A percentile compares a stretch with the other conserved stretches of the same genome.
phyloP scores from a whole-genome alignment of 2,329 filamentous ascomycete species.

The Uncinocarpus reesii region DNA sequence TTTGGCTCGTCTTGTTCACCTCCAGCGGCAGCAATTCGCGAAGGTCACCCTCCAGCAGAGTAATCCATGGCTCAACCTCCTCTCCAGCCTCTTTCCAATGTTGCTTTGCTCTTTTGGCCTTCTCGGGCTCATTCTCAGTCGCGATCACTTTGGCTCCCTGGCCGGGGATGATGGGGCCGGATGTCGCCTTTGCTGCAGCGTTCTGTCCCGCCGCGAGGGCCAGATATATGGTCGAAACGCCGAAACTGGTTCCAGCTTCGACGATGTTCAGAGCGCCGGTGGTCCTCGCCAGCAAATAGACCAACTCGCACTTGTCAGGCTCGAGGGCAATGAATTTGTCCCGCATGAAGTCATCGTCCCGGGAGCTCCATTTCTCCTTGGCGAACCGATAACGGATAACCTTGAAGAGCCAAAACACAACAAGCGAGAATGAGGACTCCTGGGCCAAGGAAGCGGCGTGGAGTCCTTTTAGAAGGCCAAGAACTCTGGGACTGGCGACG shows the following conservation, averaged over 20 bases:
- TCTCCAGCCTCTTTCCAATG: conserved; percentile 46
- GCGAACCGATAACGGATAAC: conserved; percentile 8
- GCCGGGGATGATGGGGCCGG: conserved; percentile 16
- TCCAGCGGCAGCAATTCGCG: conserved; percentile 45
- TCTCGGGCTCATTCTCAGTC: conserved; percentile 49
- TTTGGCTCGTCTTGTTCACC: conserved; percentile 28
- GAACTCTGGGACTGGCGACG: conserved; percentile 17
- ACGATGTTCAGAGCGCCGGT: conserved; percentile 44
- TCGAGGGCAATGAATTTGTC: conserved; percentile 53
- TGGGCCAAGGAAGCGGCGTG: conserved; percentile 27
- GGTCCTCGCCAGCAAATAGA: conserved; percentile 45
- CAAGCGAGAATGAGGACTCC: conserved; percentile 22
- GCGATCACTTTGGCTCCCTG: conserved; percentile 44
- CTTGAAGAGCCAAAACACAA: conserved; percentile 20
- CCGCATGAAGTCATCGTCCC: conserved; percentile 35
- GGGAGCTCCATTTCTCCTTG: conserved; percentile 13
- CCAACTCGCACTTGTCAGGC: conserved; percentile 47
- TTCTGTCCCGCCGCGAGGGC: conserved; percentile 48
- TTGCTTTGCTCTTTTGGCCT: conserved; percentile 43
- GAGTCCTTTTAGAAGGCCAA: conserved; percentile 24
- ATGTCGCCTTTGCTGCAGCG: conserved; percentile 19
- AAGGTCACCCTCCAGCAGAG: conserved; percentile 49
- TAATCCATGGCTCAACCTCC: conserved; percentile 43
- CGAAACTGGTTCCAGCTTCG: conserved; percentile 53
- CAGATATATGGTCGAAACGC: conserved; percentile 53